Conservation (phyloP, 2,329 filamentous ascomycete species). For the Penicillium sp. region DNA sequence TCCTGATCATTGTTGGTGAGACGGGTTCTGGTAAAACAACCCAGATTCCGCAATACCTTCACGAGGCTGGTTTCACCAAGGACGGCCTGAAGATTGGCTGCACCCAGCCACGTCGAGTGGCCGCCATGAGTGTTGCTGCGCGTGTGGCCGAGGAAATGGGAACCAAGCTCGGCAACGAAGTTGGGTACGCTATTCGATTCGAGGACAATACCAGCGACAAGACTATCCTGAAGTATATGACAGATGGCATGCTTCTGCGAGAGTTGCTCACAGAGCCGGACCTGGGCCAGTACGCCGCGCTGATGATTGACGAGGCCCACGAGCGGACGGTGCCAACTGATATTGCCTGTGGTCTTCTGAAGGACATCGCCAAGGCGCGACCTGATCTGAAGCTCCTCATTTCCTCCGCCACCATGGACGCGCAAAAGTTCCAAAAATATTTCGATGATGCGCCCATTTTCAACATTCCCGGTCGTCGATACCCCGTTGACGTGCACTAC, state of each 20-base stretch:
- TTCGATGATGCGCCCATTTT: slow-evolving; percentile 94
- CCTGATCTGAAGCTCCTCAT: slow-evolving; percentile 89
- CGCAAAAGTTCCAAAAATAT: slow-evolving; percentile 86
- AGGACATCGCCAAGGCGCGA: slow-evolving; percentile 80
- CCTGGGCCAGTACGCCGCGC: slow-evolving; percentile 74
- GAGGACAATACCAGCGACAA: slow-evolving; percentile 91
- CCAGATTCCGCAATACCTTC: slow-evolving; percentile 88
- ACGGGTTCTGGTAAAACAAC: slow-evolving; percentile 96
- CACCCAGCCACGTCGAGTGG: slow-evolving; percentile 92
- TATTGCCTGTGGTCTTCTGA: slow-evolving; percentile 82
- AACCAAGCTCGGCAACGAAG: slow-evolving; percentile 84
- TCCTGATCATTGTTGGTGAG: slow-evolving; percentile 90
- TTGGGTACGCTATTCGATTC: slow-evolving; percentile 93
- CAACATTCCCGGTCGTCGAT: slow-evolving; percentile 86
- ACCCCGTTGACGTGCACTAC: slow-evolving; percentile 89
- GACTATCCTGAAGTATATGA: slow-evolving; percentile 94
- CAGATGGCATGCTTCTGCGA: slow-evolving; percentile 89
- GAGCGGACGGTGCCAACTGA: slow-evolving; percentile 91
- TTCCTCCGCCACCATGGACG: slow-evolving; percentile 92
- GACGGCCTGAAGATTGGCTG: slow-evolving; percentile 83
- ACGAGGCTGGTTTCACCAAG: slow-evolving; percentile 88
- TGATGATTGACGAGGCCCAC: slow-evolving; percentile 98
- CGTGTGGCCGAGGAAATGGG: slow-evolving; percentile 95
- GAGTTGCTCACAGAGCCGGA: slow-evolving; percentile 90
- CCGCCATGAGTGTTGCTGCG: slow-evolving; percentile 95